Conservation (phyloP, 495 filamentous ascomycete species). For the Penicillium cinerascens region DNA sequence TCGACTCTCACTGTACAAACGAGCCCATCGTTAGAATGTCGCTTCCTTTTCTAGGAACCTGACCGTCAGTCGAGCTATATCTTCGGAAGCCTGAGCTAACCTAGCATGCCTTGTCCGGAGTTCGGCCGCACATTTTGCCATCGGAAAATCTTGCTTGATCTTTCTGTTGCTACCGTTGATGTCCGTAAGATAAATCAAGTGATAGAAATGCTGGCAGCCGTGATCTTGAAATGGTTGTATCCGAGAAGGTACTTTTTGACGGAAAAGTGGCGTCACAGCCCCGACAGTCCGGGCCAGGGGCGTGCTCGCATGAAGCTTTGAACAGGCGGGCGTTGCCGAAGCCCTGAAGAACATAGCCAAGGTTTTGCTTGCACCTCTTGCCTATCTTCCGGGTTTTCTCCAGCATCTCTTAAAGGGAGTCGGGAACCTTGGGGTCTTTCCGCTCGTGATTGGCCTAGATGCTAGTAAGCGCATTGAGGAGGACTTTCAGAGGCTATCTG, state of each 20-base stretch:
- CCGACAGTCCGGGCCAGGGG: conserved; percentile 2
- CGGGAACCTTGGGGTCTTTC: conserved; percentile 14
- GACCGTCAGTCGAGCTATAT: neutral
- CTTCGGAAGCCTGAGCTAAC: neutral
- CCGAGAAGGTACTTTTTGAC: conserved; percentile 21
- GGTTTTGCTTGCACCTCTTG: conserved; percentile 1
- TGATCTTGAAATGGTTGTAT: neutral
- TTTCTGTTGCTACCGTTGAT: conserved; percentile 7
- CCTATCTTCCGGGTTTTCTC: conserved; percentile 14
- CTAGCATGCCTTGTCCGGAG: conserved; percentile 15
- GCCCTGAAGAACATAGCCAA: conserved; percentile 8
- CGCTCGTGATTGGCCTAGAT: conserved; percentile 21
- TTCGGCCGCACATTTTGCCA: conserved; percentile 15
- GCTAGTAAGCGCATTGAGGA: conserved; percentile 19
- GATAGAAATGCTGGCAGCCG: conserved; percentile 16
- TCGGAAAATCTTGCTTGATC: conserved; percentile 15
- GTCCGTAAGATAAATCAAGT: conserved; percentile 25
- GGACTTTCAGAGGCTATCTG: conserved; percentile 19
- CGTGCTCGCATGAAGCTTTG: conserved; percentile 6
- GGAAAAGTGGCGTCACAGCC: conserved; percentile 23
- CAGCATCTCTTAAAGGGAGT: conserved; percentile 18
- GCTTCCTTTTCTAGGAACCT: conserved; percentile 14
- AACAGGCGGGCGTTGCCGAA: conserved; percentile 13
- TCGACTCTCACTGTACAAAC: neutral
- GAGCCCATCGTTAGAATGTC: conserved; percentile 15